Percentiles rank a stretch among this genome's conserved stretches.
phyloP scores from a whole-genome alignment of 352 stramenopile species.

The Globisporangium echinulatum region DNA sequence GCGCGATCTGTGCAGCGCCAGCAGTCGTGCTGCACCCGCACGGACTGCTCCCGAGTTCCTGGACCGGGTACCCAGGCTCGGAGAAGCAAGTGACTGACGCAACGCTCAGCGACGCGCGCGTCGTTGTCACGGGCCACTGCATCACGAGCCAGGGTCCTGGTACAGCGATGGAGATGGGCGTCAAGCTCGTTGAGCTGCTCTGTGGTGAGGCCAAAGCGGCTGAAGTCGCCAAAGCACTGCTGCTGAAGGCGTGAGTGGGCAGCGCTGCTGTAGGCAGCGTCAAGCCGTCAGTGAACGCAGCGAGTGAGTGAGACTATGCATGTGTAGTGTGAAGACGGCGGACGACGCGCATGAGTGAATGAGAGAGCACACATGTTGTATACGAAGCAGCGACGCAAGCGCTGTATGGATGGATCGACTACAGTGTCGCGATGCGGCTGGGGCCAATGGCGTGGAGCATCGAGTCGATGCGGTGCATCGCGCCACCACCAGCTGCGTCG shows the following conservation, averaged over 20 bases:
- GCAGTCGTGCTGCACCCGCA: slow-evolving; percentile 65
- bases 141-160: slow-evolving; percentile 72
- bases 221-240: slow-evolving; percentile 49
- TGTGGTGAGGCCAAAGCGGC: slow-evolving; percentile 52
- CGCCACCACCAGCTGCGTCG: not conserved
- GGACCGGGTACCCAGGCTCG: slow-evolving; percentile 67
- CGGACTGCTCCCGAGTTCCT: slow-evolving; percentile 39
- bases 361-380: not conserved
- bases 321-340: not conserved
- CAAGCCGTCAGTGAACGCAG: no score
- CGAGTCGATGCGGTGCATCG: slow-evolving; percentile 7
- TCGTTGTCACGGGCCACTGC: slow-evolving; percentile 70
- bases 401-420: not conserved
- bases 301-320: not conserved
- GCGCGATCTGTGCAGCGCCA: slow-evolving; percentile 71
- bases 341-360: no score
- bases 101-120: slow-evolving; percentile 31
- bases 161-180: slow-evolving; percentile 76
- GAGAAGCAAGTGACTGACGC: slow-evolving; percentile 51
- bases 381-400: not conserved
- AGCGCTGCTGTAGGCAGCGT: no score
- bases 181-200: slow-evolving; percentile 78
- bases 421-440: slow-evolving; percentile 13
- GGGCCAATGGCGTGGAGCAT: slow-evolving; percentile 3
- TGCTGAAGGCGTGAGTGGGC: slow-evolving; percentile 17